phyloP scores from a whole-genome alignment of 2,329 filamentous ascomycete species.

The Rutstroemia sp. region DNA sequence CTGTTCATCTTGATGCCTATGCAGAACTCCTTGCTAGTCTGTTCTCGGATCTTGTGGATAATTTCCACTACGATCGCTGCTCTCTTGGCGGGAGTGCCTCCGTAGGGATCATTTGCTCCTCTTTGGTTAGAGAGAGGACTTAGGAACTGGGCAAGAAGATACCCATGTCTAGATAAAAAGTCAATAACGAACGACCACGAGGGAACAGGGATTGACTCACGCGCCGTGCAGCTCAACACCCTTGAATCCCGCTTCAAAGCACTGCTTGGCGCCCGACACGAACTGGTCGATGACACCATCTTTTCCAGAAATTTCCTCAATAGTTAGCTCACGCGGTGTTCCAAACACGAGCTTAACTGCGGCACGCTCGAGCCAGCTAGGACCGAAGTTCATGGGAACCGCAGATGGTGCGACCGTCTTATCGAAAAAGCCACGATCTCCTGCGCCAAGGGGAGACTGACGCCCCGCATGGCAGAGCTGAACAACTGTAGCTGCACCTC shows the following conservation, averaged over 20 bases:
- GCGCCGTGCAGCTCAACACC: constrained; percentile 41
- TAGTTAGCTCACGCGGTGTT: constrained; percentile 48
- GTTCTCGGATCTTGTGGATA: constrained; percentile 48
- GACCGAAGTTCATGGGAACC: constrained; percentile 36
- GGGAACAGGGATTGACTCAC: constrained; percentile 20
- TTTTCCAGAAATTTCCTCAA: constrained; percentile 43
- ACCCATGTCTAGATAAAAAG: constrained; percentile 49
- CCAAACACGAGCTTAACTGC: constrained; percentile 37
- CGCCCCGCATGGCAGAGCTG: constrained; percentile 42
- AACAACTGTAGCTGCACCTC: constrained; percentile 35
- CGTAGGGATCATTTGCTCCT: constrained; percentile 49
- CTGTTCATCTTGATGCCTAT: constrained; percentile 50
- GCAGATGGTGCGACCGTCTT: constrained; percentile 39
- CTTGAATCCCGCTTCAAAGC: constrained; percentile 42
- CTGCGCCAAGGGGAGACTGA: constrained; percentile 35
- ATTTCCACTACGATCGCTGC: constrained; percentile 59
- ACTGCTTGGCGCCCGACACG: constrained; percentile 42
- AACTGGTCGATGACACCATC: constrained; percentile 34
- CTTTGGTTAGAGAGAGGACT: constrained; percentile 60
- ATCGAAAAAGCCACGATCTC: constrained; percentile 30
- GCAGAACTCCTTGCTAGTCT: constrained; percentile 32
- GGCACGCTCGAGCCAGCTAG: constrained; percentile 29
- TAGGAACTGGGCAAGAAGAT: constrained; percentile 63
- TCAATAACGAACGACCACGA: constrained; percentile 31
- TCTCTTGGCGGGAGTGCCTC: constrained; percentile 65